phyloP scores from a whole-genome alignment of 768 basidiomycete species.

The Trametes coccinea region DNA sequence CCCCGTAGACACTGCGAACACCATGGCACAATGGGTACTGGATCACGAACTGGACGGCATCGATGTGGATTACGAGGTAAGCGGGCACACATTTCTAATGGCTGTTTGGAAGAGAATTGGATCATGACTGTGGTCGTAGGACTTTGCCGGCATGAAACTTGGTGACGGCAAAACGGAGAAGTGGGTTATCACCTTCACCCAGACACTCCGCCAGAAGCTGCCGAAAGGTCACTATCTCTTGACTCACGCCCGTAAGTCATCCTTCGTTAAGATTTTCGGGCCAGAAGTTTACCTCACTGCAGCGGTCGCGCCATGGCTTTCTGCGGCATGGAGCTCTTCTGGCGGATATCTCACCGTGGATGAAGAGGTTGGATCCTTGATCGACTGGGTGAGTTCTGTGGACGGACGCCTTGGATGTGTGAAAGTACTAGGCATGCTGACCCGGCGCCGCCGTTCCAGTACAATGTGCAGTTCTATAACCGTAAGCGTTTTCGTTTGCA shows the following conservation, averaged over 20 bases:
- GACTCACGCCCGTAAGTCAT: conserved; percentile 19
- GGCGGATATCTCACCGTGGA: conserved; percentile 58
- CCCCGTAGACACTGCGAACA: conserved; percentile 33
- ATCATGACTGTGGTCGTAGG: neutral
- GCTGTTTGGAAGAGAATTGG: neutral
- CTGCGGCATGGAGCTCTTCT: conserved; percentile 32
- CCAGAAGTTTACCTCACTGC: too few species aligned
- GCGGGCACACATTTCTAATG: too few species aligned
- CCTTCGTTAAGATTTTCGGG: neutral
- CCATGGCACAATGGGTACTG: conserved; percentile 38
- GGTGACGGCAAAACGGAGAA: conserved; percentile 22
- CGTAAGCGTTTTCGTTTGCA: neutral
- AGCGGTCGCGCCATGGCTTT: conserved; percentile 29
- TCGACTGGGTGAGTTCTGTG: conserved; percentile 45
- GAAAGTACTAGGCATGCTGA: too few species aligned
- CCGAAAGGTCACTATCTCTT: conserved; percentile 33
- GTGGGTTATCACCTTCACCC: conserved; percentile 30
- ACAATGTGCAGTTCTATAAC: conserved; percentile 21
- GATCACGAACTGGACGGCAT: conserved; percentile 29
- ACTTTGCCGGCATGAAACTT: conserved; percentile 24
- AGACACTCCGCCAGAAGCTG: conserved; percentile 24
- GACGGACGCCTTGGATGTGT: too few species aligned
- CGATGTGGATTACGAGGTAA: conserved; percentile 27
- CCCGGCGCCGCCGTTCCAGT: neutral
- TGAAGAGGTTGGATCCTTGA: conserved; percentile 48